A percentile compares a stretch with the other conserved stretches of the same genome.
Evolutionary conservation across 2,329 filamentous ascomycete species (phyloP).

Genomic region (Ophiocordyceps polyrhachis-furcata): DNA sequence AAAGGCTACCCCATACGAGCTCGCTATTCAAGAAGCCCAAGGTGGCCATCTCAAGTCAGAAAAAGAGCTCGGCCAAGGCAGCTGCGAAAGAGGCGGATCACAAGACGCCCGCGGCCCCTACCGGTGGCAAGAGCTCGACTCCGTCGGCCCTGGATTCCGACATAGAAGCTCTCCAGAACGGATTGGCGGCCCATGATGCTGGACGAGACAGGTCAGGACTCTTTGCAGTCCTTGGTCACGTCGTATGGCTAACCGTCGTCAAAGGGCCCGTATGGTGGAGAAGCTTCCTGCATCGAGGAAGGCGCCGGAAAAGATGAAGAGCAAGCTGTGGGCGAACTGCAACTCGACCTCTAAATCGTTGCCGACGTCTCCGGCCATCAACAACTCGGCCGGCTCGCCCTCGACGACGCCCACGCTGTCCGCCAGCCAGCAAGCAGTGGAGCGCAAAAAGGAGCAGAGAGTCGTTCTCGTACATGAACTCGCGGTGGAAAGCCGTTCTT

Average conservation of each 20-base stretch:
- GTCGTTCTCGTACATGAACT: constrained; percentile 40
- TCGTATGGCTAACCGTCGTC: constrained; percentile 9
- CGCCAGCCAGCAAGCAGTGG: constrained; percentile 30
- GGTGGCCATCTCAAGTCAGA: constrained; percentile 3
- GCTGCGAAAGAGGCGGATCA: constrained; percentile 11
- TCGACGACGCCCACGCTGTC: constrained; percentile 28
- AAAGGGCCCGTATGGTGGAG: constrained; percentile 16
- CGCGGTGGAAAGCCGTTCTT: constrained; percentile 32
- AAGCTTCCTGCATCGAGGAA: constrained; percentile 15
- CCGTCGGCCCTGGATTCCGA: constrained; percentile 28
- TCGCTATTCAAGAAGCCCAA: constrained; percentile 28
- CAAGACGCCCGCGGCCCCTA: constrained; percentile 12
- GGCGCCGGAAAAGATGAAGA: constrained; percentile 19
- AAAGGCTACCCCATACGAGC: constrained; percentile 30
- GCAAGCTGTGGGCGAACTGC: constrained; percentile 22
- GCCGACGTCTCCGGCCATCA: constrained; percentile 37
- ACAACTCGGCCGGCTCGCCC: constrained; percentile 34
- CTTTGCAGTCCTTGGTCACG: constrained; percentile 2
- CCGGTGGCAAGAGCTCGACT: constrained; percentile 14
- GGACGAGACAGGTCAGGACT: constrained; percentile 16
- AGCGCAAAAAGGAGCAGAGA: constrained; percentile 34
- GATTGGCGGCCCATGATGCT: constrained; percentile 16
- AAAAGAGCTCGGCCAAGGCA: constrained; percentile 11
- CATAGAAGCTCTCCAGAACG: constrained; percentile 28
- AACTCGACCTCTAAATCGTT: constrained; percentile 19